Evolutionary conservation across 176 grass and related monocot species (phyloP).

Genomic region (Triticum urartu): DNA sequence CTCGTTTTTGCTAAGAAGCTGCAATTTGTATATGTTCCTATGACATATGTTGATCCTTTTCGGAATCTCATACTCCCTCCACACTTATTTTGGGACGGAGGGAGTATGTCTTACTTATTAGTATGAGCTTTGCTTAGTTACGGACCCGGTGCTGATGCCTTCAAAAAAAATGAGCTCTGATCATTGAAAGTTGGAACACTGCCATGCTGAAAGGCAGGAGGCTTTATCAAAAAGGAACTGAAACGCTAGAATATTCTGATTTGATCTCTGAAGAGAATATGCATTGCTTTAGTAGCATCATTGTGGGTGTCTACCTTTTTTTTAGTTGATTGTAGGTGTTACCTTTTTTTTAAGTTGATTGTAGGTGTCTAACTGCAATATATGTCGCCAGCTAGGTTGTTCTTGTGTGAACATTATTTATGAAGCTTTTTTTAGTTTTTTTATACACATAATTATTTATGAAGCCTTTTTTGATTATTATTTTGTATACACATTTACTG

Average conservation of each 20-base stretch:
- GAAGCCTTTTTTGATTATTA: no score
- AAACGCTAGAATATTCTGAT: constrained; percentile 26
- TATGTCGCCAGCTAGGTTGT: background rate
- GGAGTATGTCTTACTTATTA: background rate
- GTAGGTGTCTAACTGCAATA: background rate
- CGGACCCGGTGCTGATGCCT: background rate
- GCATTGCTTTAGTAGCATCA: background rate
- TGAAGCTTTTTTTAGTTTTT: background rate
- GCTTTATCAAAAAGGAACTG: constrained; percentile 1
- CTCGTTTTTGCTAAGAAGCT: background rate
- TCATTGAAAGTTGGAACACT: background rate
- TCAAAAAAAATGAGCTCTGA: background rate
- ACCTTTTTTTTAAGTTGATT: no score
- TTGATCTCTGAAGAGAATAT: background rate
- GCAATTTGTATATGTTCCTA: background rate
- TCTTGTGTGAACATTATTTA: background rate
- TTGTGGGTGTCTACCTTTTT: background rate
- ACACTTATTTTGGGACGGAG: no score
- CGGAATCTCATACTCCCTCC: background rate
- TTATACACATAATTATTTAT: no score
- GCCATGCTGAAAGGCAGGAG: background rate
- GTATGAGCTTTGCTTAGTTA: background rate
- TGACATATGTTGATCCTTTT: background rate
- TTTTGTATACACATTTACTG: background rate
- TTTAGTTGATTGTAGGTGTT: background rate